phyloP scores from a whole-genome alignment of 1,284 basidiomycete species.

The Austroboletus novae-zelandiae region DNA sequence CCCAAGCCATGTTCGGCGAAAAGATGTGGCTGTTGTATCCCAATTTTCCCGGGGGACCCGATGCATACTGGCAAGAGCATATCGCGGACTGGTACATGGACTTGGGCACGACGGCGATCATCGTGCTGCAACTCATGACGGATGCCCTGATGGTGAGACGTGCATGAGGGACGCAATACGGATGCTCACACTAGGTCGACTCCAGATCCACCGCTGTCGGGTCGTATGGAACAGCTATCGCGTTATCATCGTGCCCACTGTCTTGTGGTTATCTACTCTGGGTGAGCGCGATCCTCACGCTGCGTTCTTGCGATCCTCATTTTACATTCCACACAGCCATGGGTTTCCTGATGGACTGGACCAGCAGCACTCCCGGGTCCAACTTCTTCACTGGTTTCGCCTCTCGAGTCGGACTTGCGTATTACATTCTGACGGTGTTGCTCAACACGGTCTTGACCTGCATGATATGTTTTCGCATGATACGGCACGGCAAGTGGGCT shows the following conservation, averaged over 20 bases:
- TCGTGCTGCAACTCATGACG: constrained; percentile 26
- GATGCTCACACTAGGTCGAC: background rate
- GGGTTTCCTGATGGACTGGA: constrained; percentile 16
- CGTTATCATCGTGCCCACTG: constrained; percentile 12
- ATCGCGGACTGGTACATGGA: constrained; percentile 21
- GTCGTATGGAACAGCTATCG: constrained; percentile 14
- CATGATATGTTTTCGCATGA: constrained; percentile 26
- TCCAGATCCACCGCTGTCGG: constrained; percentile 24
- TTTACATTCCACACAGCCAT: constrained; percentile 8
- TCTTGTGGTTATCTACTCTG: constrained; percentile 25
- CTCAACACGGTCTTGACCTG: constrained; percentile 19
- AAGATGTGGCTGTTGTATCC: constrained; percentile 21
- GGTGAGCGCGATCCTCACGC: constrained; percentile 10
- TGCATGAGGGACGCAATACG: too few species aligned
- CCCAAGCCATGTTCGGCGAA: constrained; percentile 12
- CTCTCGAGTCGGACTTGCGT: constrained; percentile 17
- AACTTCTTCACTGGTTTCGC: constrained; percentile 20
- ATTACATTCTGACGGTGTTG: constrained; percentile 18
- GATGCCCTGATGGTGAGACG: constrained; percentile 28
- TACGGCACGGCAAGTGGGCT: constrained; percentile 12
- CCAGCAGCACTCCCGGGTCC: constrained; percentile 13
- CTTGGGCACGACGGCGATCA: constrained; percentile 8
- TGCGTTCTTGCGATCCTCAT: background rate
- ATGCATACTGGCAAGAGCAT: constrained; percentile 12
- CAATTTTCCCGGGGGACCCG: constrained; percentile 17